phyloP scores from a whole-genome alignment of 2,329 filamentous ascomycete genomes.

The Leptoxyphium fumago region DNA sequence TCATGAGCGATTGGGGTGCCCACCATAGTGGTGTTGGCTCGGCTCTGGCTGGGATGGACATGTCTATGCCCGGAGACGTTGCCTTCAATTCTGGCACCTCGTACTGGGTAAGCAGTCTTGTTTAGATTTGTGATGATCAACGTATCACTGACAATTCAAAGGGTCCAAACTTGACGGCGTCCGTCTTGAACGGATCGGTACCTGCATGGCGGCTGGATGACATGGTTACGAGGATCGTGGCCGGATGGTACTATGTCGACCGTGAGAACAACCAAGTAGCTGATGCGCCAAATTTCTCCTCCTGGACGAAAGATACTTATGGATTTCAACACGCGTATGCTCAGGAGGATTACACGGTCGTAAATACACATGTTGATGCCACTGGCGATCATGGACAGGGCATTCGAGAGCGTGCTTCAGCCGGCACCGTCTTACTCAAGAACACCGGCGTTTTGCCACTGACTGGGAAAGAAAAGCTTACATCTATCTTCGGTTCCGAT shows the following conservation, averaged over 20 bases:
- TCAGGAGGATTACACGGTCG: slow-evolving; percentile 45
- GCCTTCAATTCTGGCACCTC: slow-evolving; percentile 56
- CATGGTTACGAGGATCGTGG: slow-evolving; percentile 71
- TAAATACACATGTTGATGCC: slow-evolving; percentile 77
- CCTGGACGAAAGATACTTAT: slow-evolving; percentile 68
- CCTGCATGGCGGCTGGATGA: slow-evolving; percentile 79
- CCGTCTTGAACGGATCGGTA: slow-evolving; percentile 77
- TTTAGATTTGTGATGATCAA: background rate
- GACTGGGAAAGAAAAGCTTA: slow-evolving; percentile 55
- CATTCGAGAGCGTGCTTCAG: slow-evolving; percentile 63
- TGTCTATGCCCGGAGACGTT: slow-evolving; percentile 81
- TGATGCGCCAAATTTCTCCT: slow-evolving; percentile 61
- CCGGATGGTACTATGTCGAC: slow-evolving; percentile 49
- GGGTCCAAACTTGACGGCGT: slow-evolving; percentile 73
- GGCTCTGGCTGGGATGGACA: slow-evolving; percentile 62
- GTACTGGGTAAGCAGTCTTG: slow-evolving; percentile 43
- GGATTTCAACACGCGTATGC: slow-evolving; percentile 53
- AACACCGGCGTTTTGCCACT: slow-evolving; percentile 65
- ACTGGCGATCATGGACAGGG: slow-evolving; percentile 54
- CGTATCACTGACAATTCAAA: background rate
- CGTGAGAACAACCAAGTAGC: slow-evolving; percentile 36
- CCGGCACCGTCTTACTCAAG: slow-evolving; percentile 80
- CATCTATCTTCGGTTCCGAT: slow-evolving; percentile 71
- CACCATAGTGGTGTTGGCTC: slow-evolving; percentile 54
- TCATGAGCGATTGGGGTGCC: slow-evolving; percentile 61